A percentile compares a stretch with the other conserved stretches of the same genome.
These are phyloP conservation scores for Scutellaria barbata DNA, from an alignment of 257 asterid species.

Conservation along the genomic window DNA sequence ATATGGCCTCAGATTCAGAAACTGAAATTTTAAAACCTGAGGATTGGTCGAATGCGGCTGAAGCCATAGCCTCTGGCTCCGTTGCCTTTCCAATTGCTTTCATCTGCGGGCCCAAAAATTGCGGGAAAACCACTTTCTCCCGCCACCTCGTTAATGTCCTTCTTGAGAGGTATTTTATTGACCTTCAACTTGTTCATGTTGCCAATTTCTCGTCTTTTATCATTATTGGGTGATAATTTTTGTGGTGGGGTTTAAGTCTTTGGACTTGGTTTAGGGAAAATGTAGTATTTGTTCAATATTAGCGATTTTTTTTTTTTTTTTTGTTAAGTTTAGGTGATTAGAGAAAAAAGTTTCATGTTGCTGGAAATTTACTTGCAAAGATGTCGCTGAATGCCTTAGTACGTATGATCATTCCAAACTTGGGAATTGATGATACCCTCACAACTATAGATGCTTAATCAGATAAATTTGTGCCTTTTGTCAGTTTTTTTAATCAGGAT, in stretches of 20 bases:
- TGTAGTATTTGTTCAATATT: constrained; percentile 4
- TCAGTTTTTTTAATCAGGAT: constrained; percentile 12
- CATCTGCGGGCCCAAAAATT: constrained; percentile 86
- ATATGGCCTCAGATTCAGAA: constrained; percentile 48
- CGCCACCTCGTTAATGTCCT: constrained; percentile 85
- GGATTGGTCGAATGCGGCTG: constrained; percentile 77
- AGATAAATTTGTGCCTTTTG: constrained; percentile 5
- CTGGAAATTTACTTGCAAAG: constrained; percentile 13
- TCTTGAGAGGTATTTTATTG: constrained; percentile 59
- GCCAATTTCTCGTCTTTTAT: not conserved
- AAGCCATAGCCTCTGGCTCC: constrained; percentile 51
- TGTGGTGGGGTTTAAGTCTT: not conserved
- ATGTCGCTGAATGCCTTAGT: not conserved
- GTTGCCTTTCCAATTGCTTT: constrained; percentile 53
- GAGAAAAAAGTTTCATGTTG: not conserved
- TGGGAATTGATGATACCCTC: not conserved
- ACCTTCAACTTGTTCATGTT: constrained; percentile 2
- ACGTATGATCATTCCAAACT: constrained; percentile 20
- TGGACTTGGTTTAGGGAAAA: constrained; percentile 25
- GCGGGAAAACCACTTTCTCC: constrained; percentile 88
- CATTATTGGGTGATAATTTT: not conserved
- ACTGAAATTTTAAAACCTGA: constrained; percentile 61
- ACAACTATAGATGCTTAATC: not conserved
- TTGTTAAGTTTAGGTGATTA: constrained; percentile 2
- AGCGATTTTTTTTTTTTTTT: not conserved